These are phyloP conservation scores for Deinandra increscens DNA, from an alignment of 129 eudicot genomes.

Conservation along the genomic window DNA sequence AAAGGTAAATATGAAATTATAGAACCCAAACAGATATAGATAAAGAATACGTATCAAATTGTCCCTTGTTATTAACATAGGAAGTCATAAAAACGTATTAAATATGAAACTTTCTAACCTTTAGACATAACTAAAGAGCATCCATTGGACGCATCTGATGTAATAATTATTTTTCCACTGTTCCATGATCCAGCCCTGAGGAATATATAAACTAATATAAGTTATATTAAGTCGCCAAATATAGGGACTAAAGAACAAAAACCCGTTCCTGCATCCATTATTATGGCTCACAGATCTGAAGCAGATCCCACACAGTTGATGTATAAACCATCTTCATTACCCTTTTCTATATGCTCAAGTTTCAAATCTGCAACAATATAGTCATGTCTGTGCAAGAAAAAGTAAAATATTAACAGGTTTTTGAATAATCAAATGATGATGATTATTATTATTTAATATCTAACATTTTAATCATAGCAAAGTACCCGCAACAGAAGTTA, in stretches of 20 bases:
- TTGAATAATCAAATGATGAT: neutral
- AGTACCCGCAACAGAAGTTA: neutral
- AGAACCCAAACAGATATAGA: neutral
- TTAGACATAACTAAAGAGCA: conserved; percentile 97
- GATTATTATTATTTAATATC: no score
- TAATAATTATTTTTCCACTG: conserved; percentile 98
- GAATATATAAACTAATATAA: neutral
- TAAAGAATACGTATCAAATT: neutral
- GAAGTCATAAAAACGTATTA: neutral
- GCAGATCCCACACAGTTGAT: conserved; percentile 94
- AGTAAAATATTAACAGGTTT: neutral
- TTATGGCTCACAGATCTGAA: conserved; percentile 88
- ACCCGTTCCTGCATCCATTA: conserved; percentile 97
- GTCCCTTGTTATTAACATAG: neutral
- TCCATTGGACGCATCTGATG: conserved; percentile 90
- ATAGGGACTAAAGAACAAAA: conserved; percentile 60
- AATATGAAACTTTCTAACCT: conserved; percentile 45
- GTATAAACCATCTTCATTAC: conserved; percentile 86
- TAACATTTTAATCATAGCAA: neutral
- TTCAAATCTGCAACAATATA: conserved; percentile 73
- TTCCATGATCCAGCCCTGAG: conserved; percentile 98
- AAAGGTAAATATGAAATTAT: neutral
- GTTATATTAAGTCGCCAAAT: neutral
- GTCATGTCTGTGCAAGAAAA: conserved; percentile 48
- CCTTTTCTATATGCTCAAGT: conserved; percentile 80